phyloP scores from a whole-genome alignment of 2,329 filamentous ascomycete genomes.

The Mycosphaerelloides madeirae region DNA sequence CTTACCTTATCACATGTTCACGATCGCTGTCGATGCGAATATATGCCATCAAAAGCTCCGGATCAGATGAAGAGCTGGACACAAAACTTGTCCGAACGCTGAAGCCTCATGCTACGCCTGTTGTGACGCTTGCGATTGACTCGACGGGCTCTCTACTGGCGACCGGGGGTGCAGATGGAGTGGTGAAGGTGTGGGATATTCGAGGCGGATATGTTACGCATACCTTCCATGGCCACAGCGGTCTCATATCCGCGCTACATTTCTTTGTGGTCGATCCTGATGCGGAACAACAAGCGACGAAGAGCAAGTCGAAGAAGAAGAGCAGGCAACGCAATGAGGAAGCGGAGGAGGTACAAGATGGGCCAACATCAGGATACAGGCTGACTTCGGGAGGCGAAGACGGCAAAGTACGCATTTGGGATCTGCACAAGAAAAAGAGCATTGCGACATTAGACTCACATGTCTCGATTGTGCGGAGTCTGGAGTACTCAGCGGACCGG shows the following conservation, averaged over 20 bases:
- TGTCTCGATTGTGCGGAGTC: conserved; percentile 83
- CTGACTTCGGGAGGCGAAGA: conserved; percentile 91
- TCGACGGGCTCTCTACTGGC: conserved; percentile 83
- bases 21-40: conserved; percentile 95
- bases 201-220: conserved; percentile 85
- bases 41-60: conserved; percentile 63
- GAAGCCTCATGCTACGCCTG: conserved; percentile 85
- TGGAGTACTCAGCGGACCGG: conserved; percentile 74
- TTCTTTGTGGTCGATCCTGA: conserved; percentile 66
- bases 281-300: conserved; percentile 17
- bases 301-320: conserved; percentile 42
- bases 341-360: conserved; percentile 45
- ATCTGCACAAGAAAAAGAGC: conserved; percentile 76
- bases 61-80: conserved; percentile 55
- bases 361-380: conserved; percentile 60
- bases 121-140: conserved; percentile 81
- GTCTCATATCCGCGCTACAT: conserved; percentile 81
- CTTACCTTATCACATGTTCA: conserved; percentile 85
- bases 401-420: conserved; percentile 86
- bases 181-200: conserved; percentile 97
- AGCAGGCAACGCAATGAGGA: conserved; percentile 44
- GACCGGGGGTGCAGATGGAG: conserved; percentile 87
- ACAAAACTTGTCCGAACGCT: conserved; percentile 69
- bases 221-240: conserved; percentile 88
- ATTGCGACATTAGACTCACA: conserved; percentile 81